Percentiles rank a stretch among this genome's conserved stretches.
Conservation (phyloP, 345 rosid genomes). For the Salix caprea region DNA sequence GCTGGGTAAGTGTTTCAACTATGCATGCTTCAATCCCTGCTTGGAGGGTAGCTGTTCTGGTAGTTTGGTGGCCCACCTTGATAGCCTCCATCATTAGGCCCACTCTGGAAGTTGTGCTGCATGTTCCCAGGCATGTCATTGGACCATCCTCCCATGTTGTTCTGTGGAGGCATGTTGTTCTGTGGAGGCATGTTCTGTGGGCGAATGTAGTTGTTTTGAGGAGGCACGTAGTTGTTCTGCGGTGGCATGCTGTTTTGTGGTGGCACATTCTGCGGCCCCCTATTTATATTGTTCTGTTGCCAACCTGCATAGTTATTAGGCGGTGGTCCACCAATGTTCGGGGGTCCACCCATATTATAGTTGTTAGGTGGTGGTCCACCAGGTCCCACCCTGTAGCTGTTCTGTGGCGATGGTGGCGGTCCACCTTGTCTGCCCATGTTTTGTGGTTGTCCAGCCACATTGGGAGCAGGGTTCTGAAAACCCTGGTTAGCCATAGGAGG, state of each 20-base stretch:
- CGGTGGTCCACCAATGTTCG: constrained; percentile 12
- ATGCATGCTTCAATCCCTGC: constrained; percentile 17
- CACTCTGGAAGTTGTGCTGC: constrained; percentile 16
- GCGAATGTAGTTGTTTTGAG: background rate
- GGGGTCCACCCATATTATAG: constrained; percentile 6
- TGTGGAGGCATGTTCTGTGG: background rate
- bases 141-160: constrained; percentile 26
- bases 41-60: constrained; percentile 27
- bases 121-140: constrained; percentile 9
- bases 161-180: constrained; percentile 15
- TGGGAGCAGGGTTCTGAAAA: constrained; percentile 29
- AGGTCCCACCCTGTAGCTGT: constrained; percentile 24
- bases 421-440: constrained; percentile 21
- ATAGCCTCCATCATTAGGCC: constrained; percentile 12
- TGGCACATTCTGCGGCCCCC: constrained; percentile 16
- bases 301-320: background rate
- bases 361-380: constrained; percentile 11
- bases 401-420: constrained; percentile 5
- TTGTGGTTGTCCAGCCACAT: constrained; percentile 22
- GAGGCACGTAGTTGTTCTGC: background rate
- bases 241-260: constrained; percentile 17
- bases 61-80: constrained; percentile 22
- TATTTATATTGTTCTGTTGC: constrained; percentile 11
- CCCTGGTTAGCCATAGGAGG: constrained; percentile 34
- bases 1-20: constrained; percentile 15